phyloP scores from a whole-genome alignment of 2,329 filamentous ascomycete genomes.

The Colletotrichum euphorbiae region DNA sequence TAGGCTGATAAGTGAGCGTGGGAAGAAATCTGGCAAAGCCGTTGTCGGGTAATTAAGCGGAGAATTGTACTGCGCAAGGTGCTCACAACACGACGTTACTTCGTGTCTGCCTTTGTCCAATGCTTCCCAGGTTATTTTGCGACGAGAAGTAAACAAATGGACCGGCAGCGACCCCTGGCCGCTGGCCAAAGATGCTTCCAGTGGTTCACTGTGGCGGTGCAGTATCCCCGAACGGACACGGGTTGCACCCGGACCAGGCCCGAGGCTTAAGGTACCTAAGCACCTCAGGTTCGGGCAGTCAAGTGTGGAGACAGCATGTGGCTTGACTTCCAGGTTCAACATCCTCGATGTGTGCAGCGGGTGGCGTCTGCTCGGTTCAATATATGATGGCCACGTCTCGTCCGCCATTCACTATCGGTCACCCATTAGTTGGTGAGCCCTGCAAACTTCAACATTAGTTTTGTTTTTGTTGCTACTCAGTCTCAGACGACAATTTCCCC shows the following conservation, averaged over 20 bases:
- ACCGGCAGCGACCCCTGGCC: neutral
- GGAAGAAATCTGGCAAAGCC: no score
- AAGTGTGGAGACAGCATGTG: neutral
- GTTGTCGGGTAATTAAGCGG: no score
- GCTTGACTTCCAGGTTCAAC: neutral
- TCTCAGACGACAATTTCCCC: neutral
- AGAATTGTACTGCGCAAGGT: no score
- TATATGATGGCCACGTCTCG: conserved; percentile 27
- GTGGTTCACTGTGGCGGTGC: neutral
- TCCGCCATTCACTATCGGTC: neutral
- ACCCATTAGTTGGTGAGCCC: no score
- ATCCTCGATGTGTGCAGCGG: neutral
- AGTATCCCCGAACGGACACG: neutral
- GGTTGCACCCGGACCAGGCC: neutral
- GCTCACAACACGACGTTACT: neutral
- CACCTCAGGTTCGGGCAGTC: neutral
- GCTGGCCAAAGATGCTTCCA: neutral
- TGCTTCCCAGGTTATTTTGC: neutral
- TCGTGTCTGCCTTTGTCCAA: neutral
- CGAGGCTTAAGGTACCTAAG: neutral
- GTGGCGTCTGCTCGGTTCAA: conserved; percentile 26
- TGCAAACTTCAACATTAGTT: no score
- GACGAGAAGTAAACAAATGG: conserved; percentile 11
- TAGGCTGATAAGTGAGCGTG: no score
- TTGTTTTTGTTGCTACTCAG: neutral